These are phyloP conservation scores for Davidsoniella eucalypti DNA, from an alignment of 2,329 filamentous ascomycete species.

Conservation along the genomic window DNA sequence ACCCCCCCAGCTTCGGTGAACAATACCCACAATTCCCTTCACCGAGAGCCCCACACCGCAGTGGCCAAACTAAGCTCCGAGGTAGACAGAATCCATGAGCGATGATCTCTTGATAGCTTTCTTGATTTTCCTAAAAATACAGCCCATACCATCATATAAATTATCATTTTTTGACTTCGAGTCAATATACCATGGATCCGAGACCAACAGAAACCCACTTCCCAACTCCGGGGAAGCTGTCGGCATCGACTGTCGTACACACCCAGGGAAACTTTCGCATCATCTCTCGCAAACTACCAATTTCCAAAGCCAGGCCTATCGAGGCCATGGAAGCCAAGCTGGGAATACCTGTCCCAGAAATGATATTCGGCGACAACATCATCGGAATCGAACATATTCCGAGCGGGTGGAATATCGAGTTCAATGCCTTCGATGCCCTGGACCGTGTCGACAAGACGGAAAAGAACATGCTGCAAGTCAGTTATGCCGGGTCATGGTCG, in stretches of 20 bases:
- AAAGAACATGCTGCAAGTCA: constrained; percentile 76
- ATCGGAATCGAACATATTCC: constrained; percentile 57
- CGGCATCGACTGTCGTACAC: constrained; percentile 38
- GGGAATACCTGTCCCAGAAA: constrained; percentile 81
- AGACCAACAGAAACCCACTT: constrained; percentile 34
- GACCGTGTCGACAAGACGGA: constrained; percentile 91
- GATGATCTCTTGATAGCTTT: background rate
- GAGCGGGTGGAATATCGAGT: constrained; percentile 62
- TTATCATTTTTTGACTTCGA: background rate
- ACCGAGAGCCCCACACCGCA: background rate
- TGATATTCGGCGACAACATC: constrained; percentile 97
- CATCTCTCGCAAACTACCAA: constrained; percentile 76
- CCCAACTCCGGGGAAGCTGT: constrained; percentile 32
- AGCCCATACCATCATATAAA: background rate
- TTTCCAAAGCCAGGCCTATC: constrained; percentile 81
- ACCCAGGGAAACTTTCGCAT: constrained; percentile 54
- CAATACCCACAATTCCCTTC: too few species aligned
- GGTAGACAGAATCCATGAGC: too few species aligned
- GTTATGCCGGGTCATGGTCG: constrained; percentile 78
- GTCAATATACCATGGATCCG: background rate
- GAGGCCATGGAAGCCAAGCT: constrained; percentile 66
- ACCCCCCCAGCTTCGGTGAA: too few species aligned
- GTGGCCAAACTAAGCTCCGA: background rate
- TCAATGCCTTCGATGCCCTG: constrained; percentile 74
- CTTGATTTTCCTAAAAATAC: too few species aligned